Base-by-base conservation (phyloP, 2,329 filamentous ascomycete species). In the Colletotrichum sp. region DNA sequence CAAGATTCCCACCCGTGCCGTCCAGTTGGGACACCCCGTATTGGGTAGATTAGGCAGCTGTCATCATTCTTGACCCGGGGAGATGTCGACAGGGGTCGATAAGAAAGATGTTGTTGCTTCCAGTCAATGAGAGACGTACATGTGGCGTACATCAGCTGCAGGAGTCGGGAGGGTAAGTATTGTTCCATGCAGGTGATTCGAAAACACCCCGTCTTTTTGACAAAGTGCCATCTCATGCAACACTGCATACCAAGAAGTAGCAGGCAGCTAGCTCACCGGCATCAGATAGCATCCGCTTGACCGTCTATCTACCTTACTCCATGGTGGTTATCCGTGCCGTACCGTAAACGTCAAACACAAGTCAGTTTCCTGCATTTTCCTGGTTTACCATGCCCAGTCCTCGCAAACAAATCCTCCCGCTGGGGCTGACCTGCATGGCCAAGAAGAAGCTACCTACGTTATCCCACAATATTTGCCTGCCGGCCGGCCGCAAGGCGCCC, bases 1-100 rank as follows among this genome's bases (percentile, higher is more conserved):
- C 65, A 49, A 73, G 32, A 69, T 60, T 68, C 59, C 34, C 74
- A 64, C 49, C 34, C 60, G 64, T 76, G 70, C 74, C 74, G 65
- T 55, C 55, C 64, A 16, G 49, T 57, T 64, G 71, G 64, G 65
- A 64, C 21, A 26, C 24, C 24, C 64, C 44, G 34, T 49, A n/a
- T 44, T 49, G 21, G 55, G 67, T 30, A 59, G 34, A 60, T 21
- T 30, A 21, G 9, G 32, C 30, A 18, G 68, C 8, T 62, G 32
- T 24, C 24, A 21, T 52, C 63, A 10, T 64, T n/a, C 13, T 39
- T 12, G 36, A 30, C 21, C 34, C 15, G 12, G 15, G 21, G 57
- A 5, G 6, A 28, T 26, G 15, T 21, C 52, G 15, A 26, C 28
- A 36, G 15, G n/a, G n/a, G 21, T 13, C 24, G 34, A n/a, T 34